Conservation (phyloP, 352 stramenopile species). For the Pseudoperonospora humuli region DNA sequence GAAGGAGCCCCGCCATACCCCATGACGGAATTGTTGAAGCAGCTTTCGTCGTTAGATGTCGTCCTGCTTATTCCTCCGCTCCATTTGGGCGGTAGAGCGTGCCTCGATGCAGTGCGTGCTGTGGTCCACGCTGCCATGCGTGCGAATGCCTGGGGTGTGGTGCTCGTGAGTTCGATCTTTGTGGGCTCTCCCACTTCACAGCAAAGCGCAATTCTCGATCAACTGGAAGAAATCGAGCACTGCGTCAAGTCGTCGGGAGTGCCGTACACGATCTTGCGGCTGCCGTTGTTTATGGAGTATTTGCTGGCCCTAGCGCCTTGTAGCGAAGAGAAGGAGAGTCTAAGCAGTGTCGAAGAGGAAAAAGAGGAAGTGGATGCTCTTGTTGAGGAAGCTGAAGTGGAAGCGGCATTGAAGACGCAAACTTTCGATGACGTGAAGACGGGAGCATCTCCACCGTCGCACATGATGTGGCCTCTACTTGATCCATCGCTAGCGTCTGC, state of each 20-base stretch:
- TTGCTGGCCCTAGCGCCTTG: constrained; percentile 43
- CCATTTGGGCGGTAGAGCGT: constrained; percentile 34
- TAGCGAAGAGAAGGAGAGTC: constrained; percentile 8
- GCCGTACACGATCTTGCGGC: constrained; percentile 48
- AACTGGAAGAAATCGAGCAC: constrained; percentile 55
- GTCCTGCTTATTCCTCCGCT: constrained; percentile 66
- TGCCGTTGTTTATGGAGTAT: constrained; percentile 79
- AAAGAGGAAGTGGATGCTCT: constrained; percentile 12
- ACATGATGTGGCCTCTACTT: constrained; percentile 35
- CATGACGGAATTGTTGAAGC: constrained; percentile 45
- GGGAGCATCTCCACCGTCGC: constrained; percentile 15
- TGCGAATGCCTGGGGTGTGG: constrained; percentile 61
- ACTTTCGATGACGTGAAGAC: constrained; percentile 7
- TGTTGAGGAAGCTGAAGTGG: constrained; percentile 3
- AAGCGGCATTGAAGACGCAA: constrained; percentile 2
- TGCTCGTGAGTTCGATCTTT: constrained; percentile 65
- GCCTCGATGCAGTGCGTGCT: constrained; percentile 46
- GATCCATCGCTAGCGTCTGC: constrained; percentile 35
- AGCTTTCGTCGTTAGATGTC: constrained; percentile 57
- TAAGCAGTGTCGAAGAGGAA: constrained; percentile 24
- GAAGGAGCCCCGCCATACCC: constrained; percentile 31
- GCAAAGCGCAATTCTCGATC: constrained; percentile 33
- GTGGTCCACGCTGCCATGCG: constrained; percentile 42
- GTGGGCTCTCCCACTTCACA: constrained; percentile 26
- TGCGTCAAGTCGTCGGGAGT: constrained; percentile 52